These are phyloP conservation scores for Cordyceps cicadae DNA, from an alignment of 2,329 filamentous ascomycete species.

Conservation along the genomic window DNA sequence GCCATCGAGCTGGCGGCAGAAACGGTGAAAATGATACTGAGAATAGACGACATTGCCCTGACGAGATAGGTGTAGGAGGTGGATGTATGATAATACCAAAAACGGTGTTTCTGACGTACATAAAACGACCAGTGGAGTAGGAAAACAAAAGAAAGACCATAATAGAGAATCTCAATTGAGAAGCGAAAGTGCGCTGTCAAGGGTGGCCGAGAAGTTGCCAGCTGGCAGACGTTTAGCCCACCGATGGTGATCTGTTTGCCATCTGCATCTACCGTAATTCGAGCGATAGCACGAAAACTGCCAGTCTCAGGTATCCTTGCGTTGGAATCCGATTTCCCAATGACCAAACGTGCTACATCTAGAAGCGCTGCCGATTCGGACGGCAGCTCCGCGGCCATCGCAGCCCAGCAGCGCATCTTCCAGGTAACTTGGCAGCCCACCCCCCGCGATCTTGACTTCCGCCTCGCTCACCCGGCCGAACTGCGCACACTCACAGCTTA, in stretches of 20 bases:
- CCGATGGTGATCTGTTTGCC: background rate
- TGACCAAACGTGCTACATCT: background rate
- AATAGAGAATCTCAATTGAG: background rate
- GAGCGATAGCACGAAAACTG: too few relatives aligned
- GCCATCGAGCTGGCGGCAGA: constrained; percentile 94
- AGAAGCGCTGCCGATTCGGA: background rate
- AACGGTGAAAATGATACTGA: constrained; percentile 89
- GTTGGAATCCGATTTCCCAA: background rate
- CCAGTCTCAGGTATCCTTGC: background rate
- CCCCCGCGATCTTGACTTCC: too few relatives aligned
- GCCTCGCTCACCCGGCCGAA: too few relatives aligned
- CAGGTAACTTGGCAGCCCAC: constrained; percentile 15
- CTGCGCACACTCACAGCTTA: constrained; percentile 21
- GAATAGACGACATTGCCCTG: constrained; percentile 59
- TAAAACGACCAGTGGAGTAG: background rate
- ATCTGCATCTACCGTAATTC: background rate
- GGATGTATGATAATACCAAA: constrained; percentile 31
- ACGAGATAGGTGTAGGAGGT: constrained; percentile 40
- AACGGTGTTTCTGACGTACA: constrained; percentile 11
- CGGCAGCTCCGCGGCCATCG: constrained; percentile 14
- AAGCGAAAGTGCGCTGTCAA: background rate
- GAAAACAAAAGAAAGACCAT: constrained; percentile 11
- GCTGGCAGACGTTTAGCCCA: constrained; percentile 2
- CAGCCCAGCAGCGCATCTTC: constrained; percentile 21
- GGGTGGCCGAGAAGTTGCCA: background rate